These are phyloP conservation scores for Cornus controversa DNA, from an alignment of 148 eudicot genomes.

Conservation along the genomic window DNA sequence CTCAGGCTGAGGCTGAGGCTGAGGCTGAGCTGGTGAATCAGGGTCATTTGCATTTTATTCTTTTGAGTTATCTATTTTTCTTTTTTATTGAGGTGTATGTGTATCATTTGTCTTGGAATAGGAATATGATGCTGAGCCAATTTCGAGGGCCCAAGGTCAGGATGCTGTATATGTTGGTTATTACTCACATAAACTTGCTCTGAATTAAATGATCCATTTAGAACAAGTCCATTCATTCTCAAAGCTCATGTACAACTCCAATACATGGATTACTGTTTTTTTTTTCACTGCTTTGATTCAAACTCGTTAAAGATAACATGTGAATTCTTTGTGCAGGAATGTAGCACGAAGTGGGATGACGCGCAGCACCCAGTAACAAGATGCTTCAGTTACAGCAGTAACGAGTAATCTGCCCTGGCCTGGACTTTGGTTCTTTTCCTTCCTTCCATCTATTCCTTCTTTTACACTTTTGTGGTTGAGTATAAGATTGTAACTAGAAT, in stretches of 20 bases:
- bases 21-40: background rate
- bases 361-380: constrained; percentile 73
- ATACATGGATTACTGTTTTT: too few relatives aligned
- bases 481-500: constrained; percentile 51
- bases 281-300: background rate
- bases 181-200: too few relatives aligned
- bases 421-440: constrained; percentile 19
- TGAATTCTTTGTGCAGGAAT: constrained; percentile 53
- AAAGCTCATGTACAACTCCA: too few relatives aligned
- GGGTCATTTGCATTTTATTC: background rate
- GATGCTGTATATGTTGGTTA: too few relatives aligned
- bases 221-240: too few relatives aligned
- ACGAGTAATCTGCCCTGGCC: constrained; percentile 31
- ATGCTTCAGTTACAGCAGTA: constrained; percentile 24
- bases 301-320: too few relatives aligned
- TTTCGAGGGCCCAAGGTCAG: too few relatives aligned
- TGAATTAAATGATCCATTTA: too few relatives aligned
- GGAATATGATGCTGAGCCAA: too few relatives aligned
- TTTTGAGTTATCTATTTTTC: background rate
- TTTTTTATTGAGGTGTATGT: too few relatives aligned
- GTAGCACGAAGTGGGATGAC: constrained; percentile 65
- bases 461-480: constrained; percentile 34
- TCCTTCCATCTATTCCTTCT: background rate
- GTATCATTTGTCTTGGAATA: too few relatives aligned
- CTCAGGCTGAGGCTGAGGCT: background rate